Evolutionary conservation across 2,329 filamentous ascomycete genomes (phyloP), one percentile per base, ranked within the genome.

Genomic region (Aphanoascus verrucosus): DNA sequence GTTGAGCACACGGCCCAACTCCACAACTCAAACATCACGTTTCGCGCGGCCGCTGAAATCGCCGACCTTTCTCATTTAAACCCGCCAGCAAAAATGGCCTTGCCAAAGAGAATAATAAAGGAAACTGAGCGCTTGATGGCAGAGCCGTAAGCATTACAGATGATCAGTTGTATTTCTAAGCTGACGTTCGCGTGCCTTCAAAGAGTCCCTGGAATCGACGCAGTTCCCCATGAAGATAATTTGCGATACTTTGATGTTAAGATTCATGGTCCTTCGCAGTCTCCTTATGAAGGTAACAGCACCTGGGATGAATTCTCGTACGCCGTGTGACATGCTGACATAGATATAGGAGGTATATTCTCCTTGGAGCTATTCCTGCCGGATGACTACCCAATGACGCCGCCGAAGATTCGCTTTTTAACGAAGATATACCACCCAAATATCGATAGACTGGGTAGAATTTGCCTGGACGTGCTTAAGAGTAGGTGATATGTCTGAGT

Each of bases 361-460:
- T 91, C 94, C 72, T 85, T 97, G 57, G 93, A 98, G 72, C 82
- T 98, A 17, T 98, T 98, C 71, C 80, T 98, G 20, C 94, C 94
- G 43, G 93, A 98, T 66, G 93, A 98, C 74, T 98, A 98, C 69
- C 93, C 93, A 41, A 98, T 98, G 93, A 95, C 89, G 34, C 91
- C 93, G 52, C 93, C 93, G 44, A 96, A 96, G 77, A 96, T 98
- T 66, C 87, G 93, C 53, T 98, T 98, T 73, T 78, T 98, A 49
- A 98, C 94, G 63, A 96, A 95, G 74, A 97, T 98, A 70, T 98
- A 97, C 73, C 94, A 98, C 70, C 93, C 93, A 50, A 98, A 98
- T 69, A 96, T 98, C 62, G 93, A 98, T 70, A 94, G 94, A 72
- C 82, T 98, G 1, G 93, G 93, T 56, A 86, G 93, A 56, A 98